phyloP scores from a whole-genome alignment of 1,284 basidiomycete genomes.

The Trametes polyzona region DNA sequence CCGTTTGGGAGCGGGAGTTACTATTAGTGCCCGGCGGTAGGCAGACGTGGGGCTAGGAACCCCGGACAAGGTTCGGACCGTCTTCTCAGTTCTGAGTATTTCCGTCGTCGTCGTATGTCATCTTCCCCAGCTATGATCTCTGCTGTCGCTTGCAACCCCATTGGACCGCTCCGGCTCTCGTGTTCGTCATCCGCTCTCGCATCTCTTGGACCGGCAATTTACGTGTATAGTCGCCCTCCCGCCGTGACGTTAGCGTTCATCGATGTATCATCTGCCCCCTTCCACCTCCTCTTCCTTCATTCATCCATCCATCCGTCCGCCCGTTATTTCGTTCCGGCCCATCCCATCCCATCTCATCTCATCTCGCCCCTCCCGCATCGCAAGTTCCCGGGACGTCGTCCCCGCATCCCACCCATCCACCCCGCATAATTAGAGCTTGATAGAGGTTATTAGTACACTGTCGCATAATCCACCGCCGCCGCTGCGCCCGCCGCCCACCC shows the following conservation, averaged over 20 bases:
- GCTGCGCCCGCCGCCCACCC: no score
- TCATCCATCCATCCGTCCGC: conserved; percentile 17
- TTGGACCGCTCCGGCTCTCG: conserved; percentile 21
- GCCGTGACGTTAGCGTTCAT: conserved; percentile 17
- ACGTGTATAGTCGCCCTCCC: conserved; percentile 19
- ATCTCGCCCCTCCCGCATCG: no score
- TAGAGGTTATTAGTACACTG: conserved; percentile 26
- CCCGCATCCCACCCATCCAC: no score
- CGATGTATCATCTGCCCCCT: conserved; percentile 15
- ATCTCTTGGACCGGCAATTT: conserved; percentile 27
- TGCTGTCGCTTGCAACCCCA: conserved; percentile 22
- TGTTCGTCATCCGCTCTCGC: conserved; percentile 16
- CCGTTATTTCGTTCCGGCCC: no score
- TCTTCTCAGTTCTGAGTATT: conserved; percentile 20
- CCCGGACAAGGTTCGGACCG: conserved; percentile 21
- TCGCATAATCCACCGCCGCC: conserved; percentile 14
- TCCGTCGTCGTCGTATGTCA: conserved; percentile 18
- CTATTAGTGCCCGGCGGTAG: conserved; percentile 16
- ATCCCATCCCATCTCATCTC: conserved; percentile 19
- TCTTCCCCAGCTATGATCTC: conserved; percentile 16
- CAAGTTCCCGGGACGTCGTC: no score
- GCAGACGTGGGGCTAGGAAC: conserved; percentile 13
- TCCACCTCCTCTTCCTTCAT: conserved; percentile 2
- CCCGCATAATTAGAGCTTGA: conserved; percentile 23
- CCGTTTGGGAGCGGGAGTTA: conserved; percentile 20